Percentiles rank a stretch among this genome's conserved stretches.
These are phyloP conservation scores for Xylaria arbuscula DNA, from an alignment of 2,329 filamentous ascomycete genomes.

Conservation along the genomic window DNA sequence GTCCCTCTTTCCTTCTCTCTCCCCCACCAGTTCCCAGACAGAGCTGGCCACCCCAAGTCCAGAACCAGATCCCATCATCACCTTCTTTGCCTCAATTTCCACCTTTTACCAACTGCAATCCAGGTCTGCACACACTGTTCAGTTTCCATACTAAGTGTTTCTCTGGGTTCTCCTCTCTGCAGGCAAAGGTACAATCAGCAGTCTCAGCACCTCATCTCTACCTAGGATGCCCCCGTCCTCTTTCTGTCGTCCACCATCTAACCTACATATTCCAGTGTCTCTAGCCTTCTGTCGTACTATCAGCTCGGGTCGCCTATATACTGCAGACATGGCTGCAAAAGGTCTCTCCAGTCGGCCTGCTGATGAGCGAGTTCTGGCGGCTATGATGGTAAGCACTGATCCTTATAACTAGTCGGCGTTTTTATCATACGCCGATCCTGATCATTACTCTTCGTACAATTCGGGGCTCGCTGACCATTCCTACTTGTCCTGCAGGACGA, in stretches of 20 bases:
- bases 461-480: slow-evolving; percentile 9
- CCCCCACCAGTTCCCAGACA: background rate
- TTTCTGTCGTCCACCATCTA: background rate
- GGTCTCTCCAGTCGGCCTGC: background rate
- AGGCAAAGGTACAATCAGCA: background rate
- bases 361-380: background rate
- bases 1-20: background rate
- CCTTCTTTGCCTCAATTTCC: background rate
- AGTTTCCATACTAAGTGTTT: background rate
- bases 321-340: slow-evolving; percentile 18
- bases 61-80: background rate
- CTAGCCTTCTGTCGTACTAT: background rate
- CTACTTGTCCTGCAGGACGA: slow-evolving; percentile 35
- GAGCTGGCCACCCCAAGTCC: background rate
- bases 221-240: background rate
- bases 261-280: background rate
- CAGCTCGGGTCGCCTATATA: background rate
- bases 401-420: background rate
- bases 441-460: background rate
- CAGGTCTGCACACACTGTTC: background rate
- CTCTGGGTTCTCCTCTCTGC: background rate
- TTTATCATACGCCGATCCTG: background rate
- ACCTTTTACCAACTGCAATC: background rate
- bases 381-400: slow-evolving; percentile 31
- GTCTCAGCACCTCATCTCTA: background rate